Conservation (phyloP, 139 green algal species). For the Auxenochlorella protothecoides region DNA sequence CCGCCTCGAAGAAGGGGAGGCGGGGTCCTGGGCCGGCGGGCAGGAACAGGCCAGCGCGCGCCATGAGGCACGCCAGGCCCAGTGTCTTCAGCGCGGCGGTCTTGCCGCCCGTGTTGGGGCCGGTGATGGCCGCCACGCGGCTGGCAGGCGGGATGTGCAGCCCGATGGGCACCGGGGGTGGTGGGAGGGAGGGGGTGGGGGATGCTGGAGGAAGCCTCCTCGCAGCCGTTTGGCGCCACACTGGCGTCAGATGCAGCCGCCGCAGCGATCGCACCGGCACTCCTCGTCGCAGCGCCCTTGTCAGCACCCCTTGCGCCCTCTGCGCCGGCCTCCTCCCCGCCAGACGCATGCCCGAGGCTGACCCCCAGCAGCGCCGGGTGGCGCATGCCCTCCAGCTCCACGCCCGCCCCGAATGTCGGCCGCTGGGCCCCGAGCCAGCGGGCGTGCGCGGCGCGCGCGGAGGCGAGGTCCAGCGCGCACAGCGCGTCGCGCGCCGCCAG, state of each 20-base stretch:
- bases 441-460: conserved; percentile 26
- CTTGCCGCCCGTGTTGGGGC: conserved; percentile 77
- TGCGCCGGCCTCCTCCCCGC: background rate
- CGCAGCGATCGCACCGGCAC: too few relatives aligned
- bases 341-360: conserved; percentile 4
- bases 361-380: conserved; percentile 51
- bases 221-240: too few relatives aligned
- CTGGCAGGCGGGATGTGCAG: conserved; percentile 34
- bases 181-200: conserved; percentile 17
- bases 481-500: conserved; percentile 26
- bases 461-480: conserved; percentile 50
- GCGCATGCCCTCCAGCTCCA: background rate
- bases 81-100: conserved; percentile 71
- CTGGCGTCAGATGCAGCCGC: too few relatives aligned
- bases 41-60: conserved; percentile 64
- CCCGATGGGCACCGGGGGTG: conserved; percentile 34
- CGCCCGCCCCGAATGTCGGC: too few relatives aligned
- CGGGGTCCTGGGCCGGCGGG: conserved; percentile 13
- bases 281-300: too few relatives aligned
- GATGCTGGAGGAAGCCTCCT: background rate
- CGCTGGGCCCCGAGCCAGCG: too few relatives aligned
- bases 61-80: conserved; percentile 60
- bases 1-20: conserved; percentile 33
- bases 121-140: conserved; percentile 56
- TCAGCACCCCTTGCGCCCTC: too few relatives aligned